Conservation (phyloP, 129 eudicot genomes). For the Chrysanthemum seticuspe region DNA sequence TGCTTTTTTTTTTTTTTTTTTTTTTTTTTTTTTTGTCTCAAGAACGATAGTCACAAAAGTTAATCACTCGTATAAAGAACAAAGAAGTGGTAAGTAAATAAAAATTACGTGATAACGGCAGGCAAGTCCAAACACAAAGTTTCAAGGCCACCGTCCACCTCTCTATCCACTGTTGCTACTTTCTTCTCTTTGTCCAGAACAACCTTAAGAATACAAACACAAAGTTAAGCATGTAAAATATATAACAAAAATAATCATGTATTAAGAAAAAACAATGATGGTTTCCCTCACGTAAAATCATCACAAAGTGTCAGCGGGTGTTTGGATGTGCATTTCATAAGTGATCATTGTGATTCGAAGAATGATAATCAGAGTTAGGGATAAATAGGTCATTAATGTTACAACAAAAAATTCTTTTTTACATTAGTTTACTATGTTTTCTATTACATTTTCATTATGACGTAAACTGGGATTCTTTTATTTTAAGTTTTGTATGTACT, state of each 20-base stretch:
- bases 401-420: too few relatives aligned
- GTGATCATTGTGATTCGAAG: too few relatives aligned
- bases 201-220: slow-evolving; percentile 40
- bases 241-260: neutral
- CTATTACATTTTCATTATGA: neutral
- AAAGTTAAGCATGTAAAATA: neutral
- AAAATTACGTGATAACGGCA: slow-evolving; percentile 78
- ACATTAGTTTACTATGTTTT: too few relatives aligned
- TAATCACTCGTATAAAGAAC: neutral
- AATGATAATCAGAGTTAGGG: too few relatives aligned
- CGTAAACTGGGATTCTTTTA: neutral
- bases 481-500: neutral
- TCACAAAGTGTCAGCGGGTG: too few relatives aligned
- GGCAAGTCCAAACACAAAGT: slow-evolving; percentile 83
- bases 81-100: neutral
- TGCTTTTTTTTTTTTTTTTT: neutral
- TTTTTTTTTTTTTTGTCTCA: neutral
- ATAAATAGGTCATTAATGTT: too few relatives aligned
- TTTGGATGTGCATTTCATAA: too few relatives aligned
- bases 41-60: neutral
- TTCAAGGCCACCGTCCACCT: slow-evolving; percentile 96
- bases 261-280: neutral
- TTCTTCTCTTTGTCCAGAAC: slow-evolving; percentile 85
- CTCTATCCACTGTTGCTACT: slow-evolving; percentile 81
- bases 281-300: too few relatives aligned